phyloP scores from a whole-genome alignment of 345 rosid genomes.

The Erysimum cheiranthoides region DNA sequence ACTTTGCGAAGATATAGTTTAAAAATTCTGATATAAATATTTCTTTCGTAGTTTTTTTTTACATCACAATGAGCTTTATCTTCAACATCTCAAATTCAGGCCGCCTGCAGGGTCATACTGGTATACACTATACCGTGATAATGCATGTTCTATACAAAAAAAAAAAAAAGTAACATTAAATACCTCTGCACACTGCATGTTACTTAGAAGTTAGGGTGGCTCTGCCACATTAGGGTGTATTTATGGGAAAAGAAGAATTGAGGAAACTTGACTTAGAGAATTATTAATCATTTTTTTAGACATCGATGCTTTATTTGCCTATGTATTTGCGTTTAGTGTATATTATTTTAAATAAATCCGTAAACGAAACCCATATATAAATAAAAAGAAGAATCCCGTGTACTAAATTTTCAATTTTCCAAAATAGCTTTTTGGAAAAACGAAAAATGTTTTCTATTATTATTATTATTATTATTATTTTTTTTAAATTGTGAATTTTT shows the following conservation, averaged over 20 bases:
- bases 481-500: too few species aligned
- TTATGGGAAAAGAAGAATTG: neutral
- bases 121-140: neutral
- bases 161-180: neutral
- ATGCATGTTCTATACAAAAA: neutral
- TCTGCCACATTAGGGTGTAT: neutral
- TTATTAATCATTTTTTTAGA: neutral
- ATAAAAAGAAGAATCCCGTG: too few species aligned
- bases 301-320: neutral
- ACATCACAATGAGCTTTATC: neutral
- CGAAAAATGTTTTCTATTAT: too few species aligned
- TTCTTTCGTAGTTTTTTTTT: neutral
- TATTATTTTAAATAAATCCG: neutral
- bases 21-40: neutral
- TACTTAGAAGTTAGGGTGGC: neutral
- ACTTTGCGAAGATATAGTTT: neutral
- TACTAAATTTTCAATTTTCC: too few species aligned
- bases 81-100: constrained; percentile 6
- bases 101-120: neutral
- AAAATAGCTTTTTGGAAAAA: too few species aligned
- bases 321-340: neutral
- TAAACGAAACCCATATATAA: too few species aligned
- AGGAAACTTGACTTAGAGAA: neutral
- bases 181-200: neutral
- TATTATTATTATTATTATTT: too few species aligned